Evolutionary conservation across 129 eudicot genomes (phyloP), one percentile per base, ranked within the genome.

Genomic region (Flaveria ramosissima): DNA sequence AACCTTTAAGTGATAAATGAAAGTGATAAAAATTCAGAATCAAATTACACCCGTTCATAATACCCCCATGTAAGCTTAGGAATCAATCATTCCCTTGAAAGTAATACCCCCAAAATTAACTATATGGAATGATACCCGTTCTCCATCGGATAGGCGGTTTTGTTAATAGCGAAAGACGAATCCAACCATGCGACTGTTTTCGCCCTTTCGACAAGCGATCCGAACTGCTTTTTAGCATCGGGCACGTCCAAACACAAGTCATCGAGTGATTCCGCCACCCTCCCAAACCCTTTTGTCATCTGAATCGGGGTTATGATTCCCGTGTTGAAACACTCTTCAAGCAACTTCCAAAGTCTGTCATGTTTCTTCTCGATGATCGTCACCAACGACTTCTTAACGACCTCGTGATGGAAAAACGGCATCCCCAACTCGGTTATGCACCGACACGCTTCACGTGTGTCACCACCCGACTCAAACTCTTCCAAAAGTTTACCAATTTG

Each of bases 361-460:
- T 89, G 85, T 68, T 85, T 90, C 78, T 82, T 93, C 84, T 93
- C 98, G 23, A 93, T 90, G 15, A 88, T 68, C 1, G 69, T 78
- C 72, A 93, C 96, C 52, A 93, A 66, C 17, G 92, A 83, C 80
- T 89, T 93, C 79, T 93, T 93, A 42, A 93, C 97, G n/a, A 93
- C 96, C 82, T 93, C 98, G 43, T 93, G 98, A 74, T 90, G 92
- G n/a, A 88, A 93, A 63, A 93, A 93, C 1, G 98, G 93, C 98
- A 93, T 93, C 24, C 96, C 91, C 12, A 93, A 53, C 57, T 93
- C 98, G 70, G 84, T 90, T 65, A 93, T 89, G 83, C 98, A 93
- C 1, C 91, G 74, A 47, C 87, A 93, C 16, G 98, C 98, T 75
- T 93, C 98, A 2, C 81, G 81, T 42, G 75, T 78, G 48, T 79